Percentiles rank a stretch among this genome's conserved stretches.
These are phyloP conservation scores for Physaria fendleri DNA, from an alignment of 345 rosid genomes.

Conservation along the genomic window DNA sequence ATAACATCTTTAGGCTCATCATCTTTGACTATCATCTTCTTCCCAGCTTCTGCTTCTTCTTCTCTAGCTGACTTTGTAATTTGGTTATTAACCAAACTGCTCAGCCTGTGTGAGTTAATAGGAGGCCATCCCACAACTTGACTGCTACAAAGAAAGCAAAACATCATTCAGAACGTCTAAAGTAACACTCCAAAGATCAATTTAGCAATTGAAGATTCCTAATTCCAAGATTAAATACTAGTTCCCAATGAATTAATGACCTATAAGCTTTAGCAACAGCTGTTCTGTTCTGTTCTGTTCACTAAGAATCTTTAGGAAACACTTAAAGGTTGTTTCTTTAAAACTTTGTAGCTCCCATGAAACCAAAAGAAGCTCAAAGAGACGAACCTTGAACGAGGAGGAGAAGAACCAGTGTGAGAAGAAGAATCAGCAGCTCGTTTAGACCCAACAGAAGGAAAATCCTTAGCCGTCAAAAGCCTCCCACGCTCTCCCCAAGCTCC, in stretches of 20 bases:
- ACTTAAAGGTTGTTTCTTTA: too few relatives aligned
- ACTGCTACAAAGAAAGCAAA: constrained; percentile 40
- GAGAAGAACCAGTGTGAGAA: constrained; percentile 56
- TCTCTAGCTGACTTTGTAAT: constrained; percentile 51
- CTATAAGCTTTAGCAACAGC: neutral
- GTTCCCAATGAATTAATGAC: neutral
- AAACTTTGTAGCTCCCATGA: too few relatives aligned
- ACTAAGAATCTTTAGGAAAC: neutral
- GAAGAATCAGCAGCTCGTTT: constrained; percentile 67
- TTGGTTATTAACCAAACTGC: constrained; percentile 61
- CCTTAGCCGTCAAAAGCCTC: constrained; percentile 69
- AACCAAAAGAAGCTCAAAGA: too few relatives aligned
- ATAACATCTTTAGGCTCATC: constrained; percentile 45
- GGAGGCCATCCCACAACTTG: constrained; percentile 98
- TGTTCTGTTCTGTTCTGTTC: too few relatives aligned
- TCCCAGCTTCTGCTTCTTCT: constrained; percentile 31
- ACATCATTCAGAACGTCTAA: too few relatives aligned
- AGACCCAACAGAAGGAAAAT: constrained; percentile 60
- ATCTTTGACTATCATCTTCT: constrained; percentile 32
- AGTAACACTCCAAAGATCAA: too few relatives aligned
- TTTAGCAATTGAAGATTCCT: neutral
- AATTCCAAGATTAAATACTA: too few relatives aligned
- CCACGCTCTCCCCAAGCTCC: constrained; percentile 67
- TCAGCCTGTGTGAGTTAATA: constrained; percentile 67
- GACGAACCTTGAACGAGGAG: constrained; percentile 53